Base-by-base conservation (phyloP, 2,329 filamentous ascomycete species). In the Pestalotiopsis sp. region DNA sequence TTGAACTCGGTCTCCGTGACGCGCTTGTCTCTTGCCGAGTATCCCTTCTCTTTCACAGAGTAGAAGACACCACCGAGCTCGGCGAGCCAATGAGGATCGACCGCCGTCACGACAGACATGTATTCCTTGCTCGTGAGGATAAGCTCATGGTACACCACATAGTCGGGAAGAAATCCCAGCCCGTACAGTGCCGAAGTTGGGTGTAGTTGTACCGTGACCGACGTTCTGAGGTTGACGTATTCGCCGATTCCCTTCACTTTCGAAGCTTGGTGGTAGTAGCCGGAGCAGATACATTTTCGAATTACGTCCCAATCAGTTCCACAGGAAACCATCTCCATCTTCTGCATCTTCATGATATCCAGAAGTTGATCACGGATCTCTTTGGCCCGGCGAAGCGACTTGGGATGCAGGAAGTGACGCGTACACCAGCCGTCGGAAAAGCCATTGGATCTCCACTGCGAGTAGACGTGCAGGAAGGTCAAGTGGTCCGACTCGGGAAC, bases 291-390 rank as follows among this genome's bases (percentile, higher is more conserved):
- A 79, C 95, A 98, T 80, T 96, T 95, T 71, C 96, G 91, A 68
- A 98, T 94, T 11, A 97, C 85, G 79, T 99, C 97, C 93, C 96
- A 98, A 82, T 99, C 97, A 58, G 95, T 98, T 39, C 96, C 96
- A 76, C 95, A 98, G 80, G 92, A 95, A 58, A 90, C 84, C 74
- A 98, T 87, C 66, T 88, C 80, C 94, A 99, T 96, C 79, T 96
- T 95, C 79, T 97, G 94, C 84, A 93, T 92, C 73, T 91, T 91
- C 91, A 98, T 96, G 77, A 99, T 98, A 78, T 98, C 96, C 69
- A 92, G 83, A 38, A 99, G 88, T 81, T 99, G 96, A 75, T 98
- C 93, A 68, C 95, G 90, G 73, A 99, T 97, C 81, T 99, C 96
- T 78, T 95, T 95, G 63, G 94, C 96, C 63, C 95, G 89, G 1